Percentiles rank a stretch among this genome's conserved stretches.
These are phyloP conservation scores for Abrus precatorius DNA, from an alignment of 306 rosid genomes.

Conservation along the genomic window DNA sequence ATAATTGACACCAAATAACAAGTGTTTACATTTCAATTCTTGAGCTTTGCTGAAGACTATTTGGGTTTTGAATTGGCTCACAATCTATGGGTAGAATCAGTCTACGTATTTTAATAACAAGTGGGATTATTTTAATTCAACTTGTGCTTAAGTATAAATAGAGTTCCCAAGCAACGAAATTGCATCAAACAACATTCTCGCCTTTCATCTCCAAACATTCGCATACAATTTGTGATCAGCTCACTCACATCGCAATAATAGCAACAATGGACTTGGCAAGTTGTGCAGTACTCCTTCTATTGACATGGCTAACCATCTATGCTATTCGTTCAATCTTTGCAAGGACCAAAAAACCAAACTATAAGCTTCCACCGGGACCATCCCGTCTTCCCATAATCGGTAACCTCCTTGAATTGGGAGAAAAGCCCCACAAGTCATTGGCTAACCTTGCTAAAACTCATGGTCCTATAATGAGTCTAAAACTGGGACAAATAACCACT, in stretches of 20 bases:
- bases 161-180: neutral
- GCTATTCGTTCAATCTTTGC: neutral
- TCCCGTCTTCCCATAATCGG: constrained; percentile 53
- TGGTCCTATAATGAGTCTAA: constrained; percentile 54
- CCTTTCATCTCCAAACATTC: too few relatives aligned
- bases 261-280: neutral
- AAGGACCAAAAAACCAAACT: neutral
- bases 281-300: neutral
- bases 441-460: constrained; percentile 47
- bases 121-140: neutral
- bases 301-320: neutral
- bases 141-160: neutral
- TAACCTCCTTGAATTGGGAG: constrained; percentile 58
- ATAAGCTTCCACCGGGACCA: constrained; percentile 60
- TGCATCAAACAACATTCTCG: too few relatives aligned
- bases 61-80: neutral
- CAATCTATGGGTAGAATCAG: too few relatives aligned
- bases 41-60: neutral
- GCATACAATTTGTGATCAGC: neutral
- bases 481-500: constrained; percentile 54
- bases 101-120: neutral
- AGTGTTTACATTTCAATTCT: neutral
- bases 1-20: neutral
- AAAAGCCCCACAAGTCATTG: constrained; percentile 53
- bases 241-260: too few relatives aligned